phyloP scores from a whole-genome alignment of 2,329 filamentous ascomycete genomes.

The Aspergillus pseudoviridinutans region DNA sequence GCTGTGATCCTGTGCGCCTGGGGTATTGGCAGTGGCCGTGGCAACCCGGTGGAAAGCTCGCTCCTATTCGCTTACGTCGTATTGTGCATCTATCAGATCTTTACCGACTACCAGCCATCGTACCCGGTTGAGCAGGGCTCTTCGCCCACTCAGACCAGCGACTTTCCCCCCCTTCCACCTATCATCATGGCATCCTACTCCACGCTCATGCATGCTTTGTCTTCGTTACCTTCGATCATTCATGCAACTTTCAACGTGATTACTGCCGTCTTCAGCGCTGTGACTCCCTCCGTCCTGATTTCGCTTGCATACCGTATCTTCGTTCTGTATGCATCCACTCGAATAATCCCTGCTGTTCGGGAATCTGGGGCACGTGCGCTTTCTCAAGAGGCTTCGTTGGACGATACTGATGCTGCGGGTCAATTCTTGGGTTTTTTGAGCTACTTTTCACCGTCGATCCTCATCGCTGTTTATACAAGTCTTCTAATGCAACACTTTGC shows the following conservation, averaged over 20 bases:
- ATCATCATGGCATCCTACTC: slow-evolving; percentile 99
- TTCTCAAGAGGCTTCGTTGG: slow-evolving; percentile 77
- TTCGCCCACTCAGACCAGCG: slow-evolving; percentile 55
- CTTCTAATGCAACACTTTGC: slow-evolving; percentile 93
- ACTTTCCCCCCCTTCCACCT: slow-evolving; percentile 92
- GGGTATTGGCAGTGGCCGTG: slow-evolving; percentile 88
- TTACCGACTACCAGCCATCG: slow-evolving; percentile 93
- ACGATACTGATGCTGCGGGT: slow-evolving; percentile 79
- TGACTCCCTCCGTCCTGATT: slow-evolving; percentile 93
- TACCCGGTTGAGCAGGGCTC: slow-evolving; percentile 54
- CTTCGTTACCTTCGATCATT: slow-evolving; percentile 75
- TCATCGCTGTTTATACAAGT: slow-evolving; percentile 95
- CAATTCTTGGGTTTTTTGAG: slow-evolving; percentile 77
- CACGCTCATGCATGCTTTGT: slow-evolving; percentile 78
- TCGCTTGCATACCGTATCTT: slow-evolving; percentile 90
- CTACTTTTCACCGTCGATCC: slow-evolving; percentile 91
- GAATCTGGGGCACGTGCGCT: slow-evolving; percentile 80
- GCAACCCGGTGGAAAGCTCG: slow-evolving; percentile 92
- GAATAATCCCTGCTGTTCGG: slow-evolving; percentile 90
- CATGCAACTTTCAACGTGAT: slow-evolving; percentile 82
- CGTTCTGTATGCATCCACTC: slow-evolving; percentile 90
- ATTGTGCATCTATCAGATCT: slow-evolving; percentile 98
- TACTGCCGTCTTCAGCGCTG: slow-evolving; percentile 87
- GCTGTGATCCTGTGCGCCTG: slow-evolving; percentile 89
- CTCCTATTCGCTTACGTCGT: slow-evolving; percentile 95